Conservation (phyloP, 2,329 filamentous ascomycete species). For the Pseudocercospora cruenta region DNA sequence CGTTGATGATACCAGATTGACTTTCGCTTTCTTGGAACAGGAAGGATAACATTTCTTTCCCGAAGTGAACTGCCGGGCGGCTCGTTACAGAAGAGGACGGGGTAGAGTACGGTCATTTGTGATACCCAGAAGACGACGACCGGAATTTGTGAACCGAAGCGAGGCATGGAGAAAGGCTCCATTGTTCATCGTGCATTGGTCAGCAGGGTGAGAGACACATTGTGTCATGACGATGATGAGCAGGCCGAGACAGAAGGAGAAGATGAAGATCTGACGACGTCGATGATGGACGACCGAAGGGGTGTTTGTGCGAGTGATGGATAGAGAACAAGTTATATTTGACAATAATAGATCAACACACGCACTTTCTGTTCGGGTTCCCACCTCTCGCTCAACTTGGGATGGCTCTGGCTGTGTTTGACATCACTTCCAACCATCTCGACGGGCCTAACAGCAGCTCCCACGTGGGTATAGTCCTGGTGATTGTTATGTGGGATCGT, state of each 20-base stretch:
- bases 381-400: background rate
- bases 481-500: too few species aligned
- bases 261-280: constrained; percentile 5
- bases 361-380: background rate
- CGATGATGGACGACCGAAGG: constrained; percentile 2
- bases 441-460: too few species aligned
- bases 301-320: background rate
- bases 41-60: background rate
- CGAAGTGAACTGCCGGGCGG: background rate
- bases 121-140: constrained; percentile 23
- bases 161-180: background rate
- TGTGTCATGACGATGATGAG: constrained; percentile 1
- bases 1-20: constrained; percentile 8
- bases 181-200: background rate
- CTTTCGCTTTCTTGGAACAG: constrained; percentile 2
- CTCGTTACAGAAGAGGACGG: background rate
- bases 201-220: background rate
- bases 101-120: constrained; percentile 24
- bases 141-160: background rate
- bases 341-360: constrained; percentile 7
- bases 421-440: too few species aligned
- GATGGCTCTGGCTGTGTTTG: too few species aligned
- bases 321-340: constrained; percentile 7
- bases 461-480: too few species aligned
- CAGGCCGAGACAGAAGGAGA: constrained; percentile 1